Evolutionary conservation across 306 rosid species (phyloP).

Genomic region (Fagus crenata): DNA sequence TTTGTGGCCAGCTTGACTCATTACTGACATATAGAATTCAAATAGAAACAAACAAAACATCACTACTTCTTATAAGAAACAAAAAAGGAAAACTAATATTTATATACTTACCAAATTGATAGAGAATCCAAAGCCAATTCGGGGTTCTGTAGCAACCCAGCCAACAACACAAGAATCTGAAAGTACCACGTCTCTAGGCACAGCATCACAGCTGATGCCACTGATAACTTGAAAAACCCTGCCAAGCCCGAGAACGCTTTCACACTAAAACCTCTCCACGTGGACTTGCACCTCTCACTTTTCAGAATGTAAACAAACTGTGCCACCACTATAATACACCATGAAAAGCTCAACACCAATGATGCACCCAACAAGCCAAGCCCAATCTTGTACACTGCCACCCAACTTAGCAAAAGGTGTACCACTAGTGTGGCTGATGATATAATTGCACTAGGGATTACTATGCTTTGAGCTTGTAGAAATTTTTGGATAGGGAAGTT

Average conservation of each 20-base stretch:
- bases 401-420: too few relatives aligned
- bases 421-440: too few relatives aligned
- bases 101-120: too few relatives aligned
- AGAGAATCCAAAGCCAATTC: too few relatives aligned
- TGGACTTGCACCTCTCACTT: constrained; percentile 51
- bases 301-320: constrained; percentile 63
- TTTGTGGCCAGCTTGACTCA: too few relatives aligned
- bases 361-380: constrained; percentile 71
- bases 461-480: too few relatives aligned
- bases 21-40: too few relatives aligned
- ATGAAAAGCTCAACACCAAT: constrained; percentile 63
- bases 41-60: too few relatives aligned
- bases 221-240: constrained; percentile 60
- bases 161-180: constrained; percentile 72
- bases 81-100: too few relatives aligned
- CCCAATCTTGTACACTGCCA: constrained; percentile 55
- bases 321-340: constrained; percentile 73
- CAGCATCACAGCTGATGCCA: constrained; percentile 70
- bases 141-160: constrained; percentile 67
- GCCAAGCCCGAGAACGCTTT: constrained; percentile 51
- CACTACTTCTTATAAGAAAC: too few relatives aligned
- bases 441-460: too few relatives aligned
- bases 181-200: constrained; percentile 79
- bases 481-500: too few relatives aligned
- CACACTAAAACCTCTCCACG: constrained; percentile 63